phyloP scores from a whole-genome alignment of 2,329 filamentous ascomycete genomes.

The Fonsecaea erecta region DNA sequence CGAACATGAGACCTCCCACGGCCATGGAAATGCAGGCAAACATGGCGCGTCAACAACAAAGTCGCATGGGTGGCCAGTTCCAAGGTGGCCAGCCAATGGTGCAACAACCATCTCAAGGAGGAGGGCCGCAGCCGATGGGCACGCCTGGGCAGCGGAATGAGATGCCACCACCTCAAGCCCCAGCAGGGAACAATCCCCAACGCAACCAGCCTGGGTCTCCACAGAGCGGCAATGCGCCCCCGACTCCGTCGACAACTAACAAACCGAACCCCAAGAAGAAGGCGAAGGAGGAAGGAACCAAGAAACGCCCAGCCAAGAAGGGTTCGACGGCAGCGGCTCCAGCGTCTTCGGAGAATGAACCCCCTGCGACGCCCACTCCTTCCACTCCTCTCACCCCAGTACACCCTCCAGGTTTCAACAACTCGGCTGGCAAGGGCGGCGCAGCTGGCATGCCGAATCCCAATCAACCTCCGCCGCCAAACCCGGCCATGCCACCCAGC shows the following conservation, averaged over 20 bases:
- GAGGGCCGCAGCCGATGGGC: conserved; percentile 52
- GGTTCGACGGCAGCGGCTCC: conserved; percentile 47
- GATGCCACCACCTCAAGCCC: conserved; percentile 57
- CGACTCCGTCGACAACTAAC: conserved; percentile 65
- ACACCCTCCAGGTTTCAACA: conserved; percentile 52
- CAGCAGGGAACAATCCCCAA: conserved; percentile 48
- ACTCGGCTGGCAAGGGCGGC: conserved; percentile 43
- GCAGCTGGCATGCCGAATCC: conserved; percentile 39
- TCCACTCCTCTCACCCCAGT: conserved; percentile 56
- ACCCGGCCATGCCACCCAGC: conserved; percentile 37
- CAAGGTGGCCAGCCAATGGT: conserved; percentile 54
- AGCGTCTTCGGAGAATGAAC: conserved; percentile 50
- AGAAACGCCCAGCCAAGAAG: conserved; percentile 56
- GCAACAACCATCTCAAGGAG: conserved; percentile 50
- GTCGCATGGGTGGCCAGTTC: conserved; percentile 44
- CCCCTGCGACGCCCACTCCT: conserved; percentile 54
- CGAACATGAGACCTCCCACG: conserved; percentile 64
- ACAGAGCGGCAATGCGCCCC: conserved; percentile 56
- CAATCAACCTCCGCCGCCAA: conserved; percentile 46
- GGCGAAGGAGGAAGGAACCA: conserved; percentile 52
- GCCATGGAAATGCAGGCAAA: conserved; percentile 55
- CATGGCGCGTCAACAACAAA: conserved; percentile 42
- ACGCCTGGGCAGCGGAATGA: conserved; percentile 63
- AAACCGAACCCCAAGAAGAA: conserved; percentile 69
- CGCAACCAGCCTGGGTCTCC: conserved; percentile 52